Evolutionary conservation across 179 eudicot species (phyloP), one percentile per base, ranked within the genome.

Genomic region (Beta corolliflora): DNA sequence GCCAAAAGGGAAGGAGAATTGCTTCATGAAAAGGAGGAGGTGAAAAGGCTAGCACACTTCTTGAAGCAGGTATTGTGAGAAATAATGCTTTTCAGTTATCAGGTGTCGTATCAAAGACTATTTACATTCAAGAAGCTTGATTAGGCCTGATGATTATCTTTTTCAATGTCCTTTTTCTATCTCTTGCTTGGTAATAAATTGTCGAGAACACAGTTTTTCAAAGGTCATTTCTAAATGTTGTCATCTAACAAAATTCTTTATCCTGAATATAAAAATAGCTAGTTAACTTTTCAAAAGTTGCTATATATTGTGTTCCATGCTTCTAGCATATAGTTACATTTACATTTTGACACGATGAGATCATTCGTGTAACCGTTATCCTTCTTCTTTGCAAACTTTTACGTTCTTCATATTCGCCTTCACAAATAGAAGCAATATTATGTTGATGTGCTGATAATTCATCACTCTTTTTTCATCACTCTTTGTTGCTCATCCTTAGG

Each of bases 1-100:
- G 89, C 97, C 75, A 91, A 94, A 73, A 90, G 97, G 73, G 99
- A 96, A 89, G 99, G 99, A 61, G 99, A 96, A 82, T 87, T 96
- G 77, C 85, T 96, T 86, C 96, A 91, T 78, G 99, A 96, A 83
- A 96, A 94, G 87, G 92, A 91, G 58, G 99, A 94, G 87, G 98
- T 96, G 84, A 96, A 94, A 85, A 91, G 89, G 87, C 92, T 96
- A 63, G 93, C 94, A 46, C 89, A 89, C 71, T 96, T 94, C 85
- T 92, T 96, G 59, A 94, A 94, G 89, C 92, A 96, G 99, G 99
- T 96, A 81, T 23, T 75, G 56, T 78, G 76, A 53, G 58, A 59
- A 36, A 18, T 58, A 31, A 41, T 56, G 36, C 63, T 79, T 78
- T 76, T 66, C 58, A 54, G 48, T 72, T 31, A 60, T 8, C 64